Conservation (phyloP, 2,329 filamentous ascomycete genomes). For the Gnomoniopsis sp. region DNA sequence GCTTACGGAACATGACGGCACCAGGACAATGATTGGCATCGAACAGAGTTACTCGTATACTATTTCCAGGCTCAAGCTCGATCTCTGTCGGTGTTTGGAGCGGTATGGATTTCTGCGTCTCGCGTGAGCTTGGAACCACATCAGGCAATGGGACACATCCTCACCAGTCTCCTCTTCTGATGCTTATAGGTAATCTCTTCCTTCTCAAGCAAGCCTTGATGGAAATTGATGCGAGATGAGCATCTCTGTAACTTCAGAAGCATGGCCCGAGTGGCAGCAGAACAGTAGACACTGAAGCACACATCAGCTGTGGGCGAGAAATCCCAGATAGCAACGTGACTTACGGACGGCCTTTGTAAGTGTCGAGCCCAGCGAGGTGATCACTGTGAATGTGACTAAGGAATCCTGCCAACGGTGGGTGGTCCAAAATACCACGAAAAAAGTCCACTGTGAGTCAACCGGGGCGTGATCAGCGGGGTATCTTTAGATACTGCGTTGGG, state of each 20-base stretch:
- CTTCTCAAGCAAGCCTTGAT: constrained; percentile 71
- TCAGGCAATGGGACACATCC: background rate
- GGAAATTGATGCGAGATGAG: constrained; percentile 77
- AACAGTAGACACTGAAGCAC: constrained; percentile 70
- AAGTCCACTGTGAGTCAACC: constrained; percentile 64
- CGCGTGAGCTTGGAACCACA: constrained; percentile 1
- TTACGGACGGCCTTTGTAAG: constrained; percentile 26
- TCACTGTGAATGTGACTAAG: constrained; percentile 92
- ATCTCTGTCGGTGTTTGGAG: constrained; percentile 75
- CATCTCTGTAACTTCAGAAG: constrained; percentile 77
- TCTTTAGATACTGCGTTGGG: background rate
- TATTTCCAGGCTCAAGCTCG: constrained; percentile 65
- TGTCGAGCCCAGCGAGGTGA: constrained; percentile 78
- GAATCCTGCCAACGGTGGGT: constrained; percentile 75
- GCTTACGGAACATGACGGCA: constrained; percentile 78
- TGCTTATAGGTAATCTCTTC: constrained; percentile 73
- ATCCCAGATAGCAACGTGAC: constrained; percentile 49
- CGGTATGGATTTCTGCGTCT: constrained; percentile 67
- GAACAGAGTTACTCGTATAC: constrained; percentile 78
- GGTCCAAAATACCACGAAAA: constrained; percentile 57
- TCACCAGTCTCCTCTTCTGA: constrained; percentile 64
- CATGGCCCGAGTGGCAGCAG: constrained; percentile 75
- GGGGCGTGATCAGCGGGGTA: background rate
- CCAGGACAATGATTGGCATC: constrained; percentile 92
- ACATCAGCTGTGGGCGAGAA: background rate